Base-by-base conservation (phyloP, 1,284 basidiomycete genomes). In the Cryptococcus sp. region DNA sequence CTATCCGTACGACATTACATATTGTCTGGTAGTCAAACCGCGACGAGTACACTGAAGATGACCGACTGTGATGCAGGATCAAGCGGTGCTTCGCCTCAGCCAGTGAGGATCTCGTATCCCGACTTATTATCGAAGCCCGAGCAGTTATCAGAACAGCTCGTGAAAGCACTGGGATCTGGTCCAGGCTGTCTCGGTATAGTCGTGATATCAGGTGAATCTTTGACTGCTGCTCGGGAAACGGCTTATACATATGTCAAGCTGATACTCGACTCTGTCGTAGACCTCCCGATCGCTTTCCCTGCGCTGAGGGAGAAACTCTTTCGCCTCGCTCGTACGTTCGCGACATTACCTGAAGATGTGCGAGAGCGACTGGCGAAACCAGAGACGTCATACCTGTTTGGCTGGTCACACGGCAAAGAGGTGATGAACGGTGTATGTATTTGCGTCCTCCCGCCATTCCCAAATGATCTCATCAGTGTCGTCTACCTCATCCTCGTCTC, bases 321-420 rank as follows among this genome's bases (percentile, higher is more conserved):
- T 56, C 84, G 82, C 63, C 80, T 91, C 46, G 85, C 89, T 1
- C 85, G 90, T 73, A 79, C 81, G 45, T 92, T 95, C 70, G 88
- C 90, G 0, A 81, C 82, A 20, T 80, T 94, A 6, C 84, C 87
- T 17, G 85, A 88, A 50, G 70, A 75, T 15, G 76, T 78, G 13
- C 83, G 88, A 49, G 90, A 92, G 71, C 83, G 82, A 55, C 89
- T 91, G 70, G 84, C 85, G 1, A 54, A 69, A 27, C 70, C 75
- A 11, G 70, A 76, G 23, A 68, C 66, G 20, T 66, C 64, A 15
- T 81, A 78, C 64, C 59, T 67, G 41, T 94, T 93, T 75, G 93
- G 93, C 20, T 96, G 93, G 93, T 90, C 88, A 45, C 89, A 93
- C 77, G 93, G 93, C 53, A 94, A 94, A 83, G 93, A 96, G 82